Evolutionary conservation across 2,329 filamentous ascomycete genomes (phyloP).

Genomic region (Cladobotryum mycophilum): DNA sequence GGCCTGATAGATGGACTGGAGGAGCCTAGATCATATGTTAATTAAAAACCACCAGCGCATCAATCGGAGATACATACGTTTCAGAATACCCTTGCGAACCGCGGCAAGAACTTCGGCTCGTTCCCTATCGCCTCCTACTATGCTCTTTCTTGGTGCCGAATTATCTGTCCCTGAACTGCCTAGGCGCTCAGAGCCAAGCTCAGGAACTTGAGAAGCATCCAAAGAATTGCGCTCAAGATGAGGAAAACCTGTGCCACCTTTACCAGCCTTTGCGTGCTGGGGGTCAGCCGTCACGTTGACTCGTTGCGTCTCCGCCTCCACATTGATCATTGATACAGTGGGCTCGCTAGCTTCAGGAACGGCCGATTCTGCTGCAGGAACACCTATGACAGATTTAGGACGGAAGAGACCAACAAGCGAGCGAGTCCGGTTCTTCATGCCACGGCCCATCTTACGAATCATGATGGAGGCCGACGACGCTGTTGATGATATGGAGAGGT

Average conservation of each 20-base stretch:
- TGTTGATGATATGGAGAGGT: conserved; percentile 84
- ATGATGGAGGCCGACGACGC: conserved; percentile 86
- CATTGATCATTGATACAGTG: conserved; percentile 91
- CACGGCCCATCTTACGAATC: conserved; percentile 97
- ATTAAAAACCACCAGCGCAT: conserved; percentile 3
- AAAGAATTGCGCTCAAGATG: conserved; percentile 77
- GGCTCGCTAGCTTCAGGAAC: conserved; percentile 64
- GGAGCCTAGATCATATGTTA: conserved; percentile 41
- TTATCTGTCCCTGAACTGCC: conserved; percentile 55
- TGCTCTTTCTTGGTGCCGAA: conserved; percentile 70
- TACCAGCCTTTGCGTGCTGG: conserved; percentile 60
- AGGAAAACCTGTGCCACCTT: conserved; percentile 71
- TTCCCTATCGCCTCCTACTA: conserved; percentile 83
- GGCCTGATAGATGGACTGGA: conserved; percentile 62
- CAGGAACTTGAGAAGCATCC: conserved; percentile 52
- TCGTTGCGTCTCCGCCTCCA: conserved; percentile 82
- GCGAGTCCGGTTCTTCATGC: conserved; percentile 90
- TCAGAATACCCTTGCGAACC: conserved; percentile 92
- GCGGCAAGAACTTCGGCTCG: conserved; percentile 86
- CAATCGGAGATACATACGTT: conserved; percentile 52
- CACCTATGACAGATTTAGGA: conserved; percentile 83
- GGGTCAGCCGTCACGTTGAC: conserved; percentile 71
- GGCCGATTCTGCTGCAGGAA: conserved; percentile 62
- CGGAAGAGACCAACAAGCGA: conserved; percentile 92
- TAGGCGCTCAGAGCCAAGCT: conserved; percentile 42